phyloP scores from a whole-genome alignment of 2,329 filamentous ascomycete genomes.

The Elsinoe ampelina region DNA sequence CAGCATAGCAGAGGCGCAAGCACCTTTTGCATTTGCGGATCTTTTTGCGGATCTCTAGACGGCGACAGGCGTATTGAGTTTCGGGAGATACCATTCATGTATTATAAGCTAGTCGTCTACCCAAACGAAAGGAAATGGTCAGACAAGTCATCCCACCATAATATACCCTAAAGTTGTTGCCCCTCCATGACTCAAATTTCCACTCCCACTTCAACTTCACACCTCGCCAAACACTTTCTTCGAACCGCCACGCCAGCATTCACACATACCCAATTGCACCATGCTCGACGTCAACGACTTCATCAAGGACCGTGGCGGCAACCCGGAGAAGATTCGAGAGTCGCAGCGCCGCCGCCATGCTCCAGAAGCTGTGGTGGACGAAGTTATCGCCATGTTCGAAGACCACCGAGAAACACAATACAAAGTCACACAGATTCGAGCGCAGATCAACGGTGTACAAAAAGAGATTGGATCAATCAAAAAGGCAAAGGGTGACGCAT shows the following conservation, averaged over 20 bases:
- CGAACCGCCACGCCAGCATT: background rate
- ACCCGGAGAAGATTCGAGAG: slow-evolving; percentile 85
- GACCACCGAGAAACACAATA: slow-evolving; percentile 75
- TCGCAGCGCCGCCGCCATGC: slow-evolving; percentile 78
- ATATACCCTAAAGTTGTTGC: background rate
- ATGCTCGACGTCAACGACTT: slow-evolving; percentile 44
- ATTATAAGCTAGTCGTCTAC: background rate
- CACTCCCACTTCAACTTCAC: slow-evolving; percentile 1
- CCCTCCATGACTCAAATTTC: background rate
- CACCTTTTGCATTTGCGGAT: background rate
- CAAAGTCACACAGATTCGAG: slow-evolving; percentile 67
- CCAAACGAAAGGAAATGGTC: background rate
- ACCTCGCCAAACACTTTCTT: background rate
- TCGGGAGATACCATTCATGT: slow-evolving; percentile 1
- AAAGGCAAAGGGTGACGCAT: slow-evolving; percentile 86
- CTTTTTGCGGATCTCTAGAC: background rate
- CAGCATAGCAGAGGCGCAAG: slow-evolving; percentile 7
- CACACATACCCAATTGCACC: slow-evolving; percentile 12
- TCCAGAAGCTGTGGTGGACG: slow-evolving; percentile 75
- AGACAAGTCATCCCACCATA: background rate
- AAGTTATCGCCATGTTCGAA: slow-evolving; percentile 79
- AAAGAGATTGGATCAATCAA: slow-evolving; percentile 88
- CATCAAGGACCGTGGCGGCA: slow-evolving; percentile 70
- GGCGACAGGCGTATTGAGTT: background rate
- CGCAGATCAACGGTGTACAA: slow-evolving; percentile 78